These are phyloP conservation scores for Globisporangium megalacanthum DNA, from an alignment of 352 stramenopile species.

Conservation along the genomic window DNA sequence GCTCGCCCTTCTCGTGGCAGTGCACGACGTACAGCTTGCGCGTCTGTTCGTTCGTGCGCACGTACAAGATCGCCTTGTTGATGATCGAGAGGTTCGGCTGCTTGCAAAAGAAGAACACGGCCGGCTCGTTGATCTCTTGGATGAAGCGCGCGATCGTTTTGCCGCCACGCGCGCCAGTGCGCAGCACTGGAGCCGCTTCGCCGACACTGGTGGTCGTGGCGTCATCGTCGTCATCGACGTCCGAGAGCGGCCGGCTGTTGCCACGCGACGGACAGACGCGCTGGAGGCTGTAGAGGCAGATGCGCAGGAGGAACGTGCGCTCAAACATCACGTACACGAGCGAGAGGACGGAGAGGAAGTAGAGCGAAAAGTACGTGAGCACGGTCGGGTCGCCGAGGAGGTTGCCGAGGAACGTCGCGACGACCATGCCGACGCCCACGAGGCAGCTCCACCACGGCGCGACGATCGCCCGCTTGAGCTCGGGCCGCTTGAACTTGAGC, in stretches of 20 bases:
- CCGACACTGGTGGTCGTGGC: too few species aligned
- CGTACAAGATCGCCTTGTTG: constrained; percentile 96
- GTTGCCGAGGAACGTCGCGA: constrained; percentile 83
- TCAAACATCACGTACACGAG: constrained; percentile 89
- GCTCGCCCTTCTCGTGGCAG: constrained; percentile 62
- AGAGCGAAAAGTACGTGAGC: constrained; percentile 87
- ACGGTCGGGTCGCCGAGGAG: constrained; percentile 81
- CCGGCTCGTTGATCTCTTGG: constrained; percentile 84
- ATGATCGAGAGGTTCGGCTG: constrained; percentile 88
- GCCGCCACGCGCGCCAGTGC: constrained; percentile 73
- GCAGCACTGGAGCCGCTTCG: constrained; percentile 19
- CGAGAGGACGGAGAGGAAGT: constrained; percentile 76
- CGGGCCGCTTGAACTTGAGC: constrained; percentile 93
- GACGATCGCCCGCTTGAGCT: constrained; percentile 82
- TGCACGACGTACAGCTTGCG: constrained; percentile 90
- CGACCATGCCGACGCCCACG: constrained; percentile 73
- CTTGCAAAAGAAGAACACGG: constrained; percentile 94
- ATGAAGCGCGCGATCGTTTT: constrained; percentile 85
- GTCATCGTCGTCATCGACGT: constrained; percentile 33
- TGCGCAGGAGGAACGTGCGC: constrained; percentile 79
- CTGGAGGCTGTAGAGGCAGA: constrained; percentile 76
- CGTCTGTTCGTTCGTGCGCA: constrained; percentile 92
- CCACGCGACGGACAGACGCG: constrained; percentile 68
- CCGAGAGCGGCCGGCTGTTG: constrained; percentile 6
- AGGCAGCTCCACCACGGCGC: constrained; percentile 87